A percentile compares a stretch with the other conserved stretches of the same genome.
phyloP scores from a whole-genome alignment of 139 green algal species.

The Auxenochlorella pyrenoidosa region DNA sequence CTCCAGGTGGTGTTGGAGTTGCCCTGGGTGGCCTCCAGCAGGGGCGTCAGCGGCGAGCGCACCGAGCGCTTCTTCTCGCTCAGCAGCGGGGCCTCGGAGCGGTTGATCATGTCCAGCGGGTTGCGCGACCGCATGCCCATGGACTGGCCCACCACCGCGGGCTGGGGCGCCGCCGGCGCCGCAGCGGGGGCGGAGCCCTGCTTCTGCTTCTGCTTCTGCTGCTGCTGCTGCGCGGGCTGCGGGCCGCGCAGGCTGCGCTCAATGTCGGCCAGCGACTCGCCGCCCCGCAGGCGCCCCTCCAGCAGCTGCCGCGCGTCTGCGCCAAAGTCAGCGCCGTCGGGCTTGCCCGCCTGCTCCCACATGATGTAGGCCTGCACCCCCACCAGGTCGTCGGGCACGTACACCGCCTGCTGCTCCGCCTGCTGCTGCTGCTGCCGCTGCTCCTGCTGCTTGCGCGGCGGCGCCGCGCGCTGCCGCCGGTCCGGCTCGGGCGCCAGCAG shows the following conservation, averaged over 20 bases:
- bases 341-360: conserved; percentile 86
- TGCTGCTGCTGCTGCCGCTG: background rate
- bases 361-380: conserved; percentile 84
- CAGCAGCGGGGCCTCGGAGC: conserved; percentile 52
- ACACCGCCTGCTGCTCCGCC: background rate
- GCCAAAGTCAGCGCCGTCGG: conserved; percentile 82
- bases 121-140: conserved; percentile 62
- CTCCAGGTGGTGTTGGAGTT: conserved; percentile 59
- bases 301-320: conserved; percentile 42
- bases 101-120: conserved; percentile 82
- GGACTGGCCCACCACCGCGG: conserved; percentile 59
- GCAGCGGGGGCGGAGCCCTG: conserved; percentile 7
- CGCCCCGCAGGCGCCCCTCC: background rate
- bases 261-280: background rate
- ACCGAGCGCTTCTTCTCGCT: conserved; percentile 48
- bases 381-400: conserved; percentile 47
- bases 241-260: conserved; percentile 6
- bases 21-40: conserved; percentile 43
- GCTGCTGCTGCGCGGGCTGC: conserved; percentile 11
- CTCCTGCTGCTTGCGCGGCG: background rate
- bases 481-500: conserved; percentile 5
- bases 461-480: background rate
- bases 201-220: background rate
- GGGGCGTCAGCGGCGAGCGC: conserved; percentile 46
- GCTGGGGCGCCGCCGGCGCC: background rate